Evolutionary conservation across 2,329 filamentous ascomycete species (phyloP).

Genomic region (Macrophomina pseudophaseolina): DNA sequence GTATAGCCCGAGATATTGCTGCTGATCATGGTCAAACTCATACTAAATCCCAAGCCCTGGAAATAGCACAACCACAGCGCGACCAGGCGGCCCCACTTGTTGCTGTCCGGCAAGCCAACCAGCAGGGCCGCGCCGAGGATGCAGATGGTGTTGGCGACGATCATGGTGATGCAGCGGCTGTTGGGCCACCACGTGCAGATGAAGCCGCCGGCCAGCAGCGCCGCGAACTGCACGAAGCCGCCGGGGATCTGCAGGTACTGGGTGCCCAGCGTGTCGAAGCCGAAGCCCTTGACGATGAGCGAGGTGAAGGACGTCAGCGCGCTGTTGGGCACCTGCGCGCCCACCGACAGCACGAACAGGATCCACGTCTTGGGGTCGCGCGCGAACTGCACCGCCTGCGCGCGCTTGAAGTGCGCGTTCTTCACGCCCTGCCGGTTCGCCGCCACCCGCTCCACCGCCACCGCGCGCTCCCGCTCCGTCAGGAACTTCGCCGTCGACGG

Average conservation of each 20-base stretch:
- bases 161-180: constrained; percentile 61
- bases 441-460: constrained; percentile 60
- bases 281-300: constrained; percentile 65
- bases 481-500: constrained; percentile 53
- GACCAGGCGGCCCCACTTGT: constrained; percentile 64
- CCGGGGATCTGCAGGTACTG: constrained; percentile 67
- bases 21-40: constrained; percentile 59
- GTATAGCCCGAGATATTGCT: constrained; percentile 61
- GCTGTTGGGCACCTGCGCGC: constrained; percentile 62
- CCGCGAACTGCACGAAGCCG: constrained; percentile 62
- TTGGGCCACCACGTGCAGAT: constrained; percentile 61
- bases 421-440: constrained; percentile 60
- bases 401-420: constrained; percentile 51
- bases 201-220: constrained; percentile 55
- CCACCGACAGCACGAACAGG: constrained; percentile 57
- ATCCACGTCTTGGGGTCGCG: constrained; percentile 65
- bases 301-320: constrained; percentile 60
- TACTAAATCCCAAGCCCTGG: constrained; percentile 59
- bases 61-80: constrained; percentile 64
- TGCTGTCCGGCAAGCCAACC: constrained; percentile 55
- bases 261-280: constrained; percentile 90
- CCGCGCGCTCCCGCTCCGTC: constrained; percentile 46
- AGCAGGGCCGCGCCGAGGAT: constrained; percentile 60
- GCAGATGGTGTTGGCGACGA: constrained; percentile 60
- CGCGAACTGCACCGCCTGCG: constrained; percentile 53